These are phyloP conservation scores for Hibiscus trionum DNA, from an alignment of 345 rosid species.

Conservation along the genomic window DNA sequence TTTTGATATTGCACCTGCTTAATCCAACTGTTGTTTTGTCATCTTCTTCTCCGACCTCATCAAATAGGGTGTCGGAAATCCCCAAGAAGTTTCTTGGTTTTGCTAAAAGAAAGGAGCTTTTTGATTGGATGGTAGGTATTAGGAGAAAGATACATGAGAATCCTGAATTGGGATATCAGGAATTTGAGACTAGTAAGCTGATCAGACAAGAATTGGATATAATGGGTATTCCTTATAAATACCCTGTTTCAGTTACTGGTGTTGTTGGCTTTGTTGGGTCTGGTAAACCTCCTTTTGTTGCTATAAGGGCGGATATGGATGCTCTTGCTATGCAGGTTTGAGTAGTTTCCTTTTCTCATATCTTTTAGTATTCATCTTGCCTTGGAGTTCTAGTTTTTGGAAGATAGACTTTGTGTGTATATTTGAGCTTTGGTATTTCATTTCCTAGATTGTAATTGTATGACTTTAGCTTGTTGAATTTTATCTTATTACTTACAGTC, in stretches of 20 bases:
- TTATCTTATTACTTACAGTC: not conserved
- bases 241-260: conserved; percentile 79
- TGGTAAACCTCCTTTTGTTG: conserved; percentile 82
- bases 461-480: not conserved
- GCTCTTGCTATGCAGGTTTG: conserved; percentile 83
- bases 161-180: conserved; percentile 84
- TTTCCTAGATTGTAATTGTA: not conserved
- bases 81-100: conserved; percentile 44
- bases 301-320: conserved; percentile 91
- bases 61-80: conserved; percentile 38
- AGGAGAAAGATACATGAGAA: conserved; percentile 83
- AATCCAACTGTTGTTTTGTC: conserved; percentile 14
- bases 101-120: conserved; percentile 46
- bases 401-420: not conserved
- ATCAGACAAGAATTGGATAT: conserved; percentile 63
- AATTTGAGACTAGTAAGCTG: conserved; percentile 81
- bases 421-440: not conserved
- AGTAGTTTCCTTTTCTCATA: not conserved
- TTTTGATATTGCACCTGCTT: conserved; percentile 30
- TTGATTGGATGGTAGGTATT: conserved; percentile 70
- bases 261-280: conserved; percentile 72
- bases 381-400: too few species aligned
- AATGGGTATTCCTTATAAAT: conserved; percentile 53
- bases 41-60: conserved; percentile 28
- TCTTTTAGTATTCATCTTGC: too few species aligned